These are phyloP conservation scores for Boletus sensibilis DNA, from an alignment of 768 basidiomycete species.

Conservation along the genomic window DNA sequence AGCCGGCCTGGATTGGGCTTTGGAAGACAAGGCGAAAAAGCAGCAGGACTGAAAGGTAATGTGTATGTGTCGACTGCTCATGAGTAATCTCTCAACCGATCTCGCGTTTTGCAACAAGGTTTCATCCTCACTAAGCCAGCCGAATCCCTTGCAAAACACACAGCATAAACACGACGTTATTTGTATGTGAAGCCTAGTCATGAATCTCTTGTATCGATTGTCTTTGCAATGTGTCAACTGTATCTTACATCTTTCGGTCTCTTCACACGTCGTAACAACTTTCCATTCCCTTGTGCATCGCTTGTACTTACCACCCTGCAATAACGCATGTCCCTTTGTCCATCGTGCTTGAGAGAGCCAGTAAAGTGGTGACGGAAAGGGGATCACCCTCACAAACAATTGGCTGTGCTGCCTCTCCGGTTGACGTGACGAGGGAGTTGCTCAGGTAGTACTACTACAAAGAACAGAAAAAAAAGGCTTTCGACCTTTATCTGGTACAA, in stretches of 20 bases:
- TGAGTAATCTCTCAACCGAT: neutral
- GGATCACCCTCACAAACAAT: neutral
- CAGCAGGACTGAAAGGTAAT: slow-evolving; percentile 61
- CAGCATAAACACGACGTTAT: slow-evolving; percentile 2
- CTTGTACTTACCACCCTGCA: slow-evolving; percentile 1
- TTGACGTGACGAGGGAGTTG: no score
- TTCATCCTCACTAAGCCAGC: slow-evolving; percentile 57
- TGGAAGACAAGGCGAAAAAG: slow-evolving; percentile 78
- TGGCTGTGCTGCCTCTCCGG: neutral
- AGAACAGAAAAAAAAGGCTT: no score
- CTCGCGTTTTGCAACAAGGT: slow-evolving; percentile 34
- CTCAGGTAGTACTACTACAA: no score
- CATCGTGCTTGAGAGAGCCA: neutral
- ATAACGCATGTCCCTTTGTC: neutral
- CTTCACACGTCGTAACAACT: slow-evolving; percentile 5
- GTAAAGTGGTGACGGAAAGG: neutral
- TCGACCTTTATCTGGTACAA: no score
- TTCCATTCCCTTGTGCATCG: slow-evolving; percentile 7
- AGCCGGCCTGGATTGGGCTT: slow-evolving; percentile 63
- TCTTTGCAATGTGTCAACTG: neutral
- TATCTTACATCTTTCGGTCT: neutral
- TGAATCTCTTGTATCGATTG: slow-evolving; percentile 1
- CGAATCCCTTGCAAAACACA: slow-evolving; percentile 55
- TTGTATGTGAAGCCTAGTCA: neutral
- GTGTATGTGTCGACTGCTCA: slow-evolving; percentile 11